Percentiles rank a stretch among this genome's conserved stretches.
phyloP scores from a whole-genome alignment of 2,329 filamentous ascomycete genomes.

The Alternaria gansuensis region DNA sequence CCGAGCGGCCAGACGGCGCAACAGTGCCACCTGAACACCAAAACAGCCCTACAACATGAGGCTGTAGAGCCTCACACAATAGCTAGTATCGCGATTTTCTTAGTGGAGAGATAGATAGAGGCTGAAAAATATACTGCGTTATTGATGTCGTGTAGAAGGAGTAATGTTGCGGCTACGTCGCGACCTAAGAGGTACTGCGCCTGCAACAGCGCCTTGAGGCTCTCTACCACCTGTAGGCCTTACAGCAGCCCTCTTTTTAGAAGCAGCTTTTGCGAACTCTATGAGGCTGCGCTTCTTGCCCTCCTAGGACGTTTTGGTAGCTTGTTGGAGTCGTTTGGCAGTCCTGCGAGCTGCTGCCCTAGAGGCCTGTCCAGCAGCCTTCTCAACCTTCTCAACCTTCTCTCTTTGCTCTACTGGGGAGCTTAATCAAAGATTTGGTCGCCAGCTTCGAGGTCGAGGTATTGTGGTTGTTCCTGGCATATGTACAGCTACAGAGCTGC shows the following conservation, averaged over 20 bases:
- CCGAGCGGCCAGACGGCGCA: not conserved
- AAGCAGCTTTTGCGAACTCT: not conserved
- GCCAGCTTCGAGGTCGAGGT: too few relatives aligned
- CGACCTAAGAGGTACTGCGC: not conserved
- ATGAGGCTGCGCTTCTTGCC: not conserved
- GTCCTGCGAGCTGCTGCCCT: conserved; percentile 3
- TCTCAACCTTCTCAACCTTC: too few relatives aligned
- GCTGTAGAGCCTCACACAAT: too few relatives aligned
- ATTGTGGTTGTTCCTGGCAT: too few relatives aligned
- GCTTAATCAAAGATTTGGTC: too few relatives aligned
- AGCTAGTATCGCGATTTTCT: too few relatives aligned
- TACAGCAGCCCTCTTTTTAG: not conserved
- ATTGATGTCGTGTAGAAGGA: not conserved
- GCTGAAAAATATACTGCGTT: too few relatives aligned
- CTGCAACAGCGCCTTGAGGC: not conserved
- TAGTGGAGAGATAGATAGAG: too few relatives aligned
- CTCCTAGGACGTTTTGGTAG: not conserved
- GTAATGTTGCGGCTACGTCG: not conserved
- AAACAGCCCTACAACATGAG: not conserved
- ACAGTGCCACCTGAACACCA: not conserved
- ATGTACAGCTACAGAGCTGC: too few relatives aligned
- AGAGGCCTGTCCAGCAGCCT: too few relatives aligned
- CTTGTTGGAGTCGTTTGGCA: not conserved
- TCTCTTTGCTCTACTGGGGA: too few relatives aligned
- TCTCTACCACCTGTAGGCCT: not conserved